These are phyloP conservation scores for Besnoitia besnoiti DNA, from an alignment of 169 alveolate genomes.

Conservation along the genomic window DNA sequence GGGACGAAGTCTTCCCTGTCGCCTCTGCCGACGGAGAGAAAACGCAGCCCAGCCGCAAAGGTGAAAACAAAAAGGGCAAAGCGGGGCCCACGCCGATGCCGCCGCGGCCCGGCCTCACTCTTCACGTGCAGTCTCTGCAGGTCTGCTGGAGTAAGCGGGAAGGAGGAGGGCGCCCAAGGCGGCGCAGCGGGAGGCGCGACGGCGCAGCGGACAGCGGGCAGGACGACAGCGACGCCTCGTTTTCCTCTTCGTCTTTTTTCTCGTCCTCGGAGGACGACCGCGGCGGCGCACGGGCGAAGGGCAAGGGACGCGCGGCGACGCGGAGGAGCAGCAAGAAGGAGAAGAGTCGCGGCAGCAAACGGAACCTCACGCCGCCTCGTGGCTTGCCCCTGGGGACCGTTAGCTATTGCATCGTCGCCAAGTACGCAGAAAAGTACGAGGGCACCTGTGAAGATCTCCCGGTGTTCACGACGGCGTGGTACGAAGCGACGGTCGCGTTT, in stretches of 20 bases:
- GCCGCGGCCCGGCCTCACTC: not conserved
- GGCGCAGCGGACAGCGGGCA: not conserved
- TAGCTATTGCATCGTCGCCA: not conserved
- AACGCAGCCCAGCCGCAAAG: not conserved
- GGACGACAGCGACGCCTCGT: not conserved
- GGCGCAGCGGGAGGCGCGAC: not conserved
- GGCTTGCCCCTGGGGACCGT: not conserved
- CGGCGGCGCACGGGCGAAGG: no score
- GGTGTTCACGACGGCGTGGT: slow-evolving; percentile 11
- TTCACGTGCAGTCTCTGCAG: not conserved
- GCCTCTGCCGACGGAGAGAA: not conserved
- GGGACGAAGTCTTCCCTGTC: not conserved
- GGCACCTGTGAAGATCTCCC: not conserved
- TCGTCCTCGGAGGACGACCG: not conserved
- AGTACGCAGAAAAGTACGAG: not conserved
- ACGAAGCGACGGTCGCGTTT: not conserved
- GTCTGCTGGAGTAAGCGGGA: not conserved
- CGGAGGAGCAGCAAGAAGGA: not conserved
- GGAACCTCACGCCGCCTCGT: not conserved
- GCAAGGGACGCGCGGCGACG: not conserved
- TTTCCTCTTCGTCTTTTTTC: not conserved
- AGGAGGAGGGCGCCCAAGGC: not conserved
- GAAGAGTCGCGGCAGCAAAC: not conserved
- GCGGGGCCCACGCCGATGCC: no score
- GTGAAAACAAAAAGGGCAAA: not conserved